phyloP scores from a whole-genome alignment of 495 filamentous ascomycete species.

The Tetracladium setigerum region DNA sequence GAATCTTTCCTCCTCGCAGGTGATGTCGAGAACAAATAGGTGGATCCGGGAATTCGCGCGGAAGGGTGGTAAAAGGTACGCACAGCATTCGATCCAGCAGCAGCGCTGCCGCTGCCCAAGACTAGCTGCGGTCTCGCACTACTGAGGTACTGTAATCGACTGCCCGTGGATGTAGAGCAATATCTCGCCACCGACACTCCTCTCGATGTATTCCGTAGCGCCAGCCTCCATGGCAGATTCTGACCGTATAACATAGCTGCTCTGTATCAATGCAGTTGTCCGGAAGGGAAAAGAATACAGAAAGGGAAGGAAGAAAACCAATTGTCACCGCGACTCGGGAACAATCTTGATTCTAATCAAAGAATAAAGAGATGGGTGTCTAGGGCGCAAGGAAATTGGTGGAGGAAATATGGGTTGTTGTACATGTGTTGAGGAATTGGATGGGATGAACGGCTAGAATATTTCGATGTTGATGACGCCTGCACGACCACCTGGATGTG shows the following conservation, averaged over 20 bases:
- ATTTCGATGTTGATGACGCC: too few species aligned
- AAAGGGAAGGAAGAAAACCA: too few species aligned
- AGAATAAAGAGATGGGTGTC: too few species aligned
- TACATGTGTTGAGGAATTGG: too few species aligned
- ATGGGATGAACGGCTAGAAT: too few species aligned
- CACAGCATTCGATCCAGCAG: conserved; percentile 4
- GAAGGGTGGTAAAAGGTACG: not conserved
- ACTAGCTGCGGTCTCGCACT: too few species aligned
- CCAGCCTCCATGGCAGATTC: conserved; percentile 40
- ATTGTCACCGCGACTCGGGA: too few species aligned
- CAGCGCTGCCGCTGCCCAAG: conserved; percentile 2
- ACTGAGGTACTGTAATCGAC: not conserved
- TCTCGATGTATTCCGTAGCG: conserved; percentile 26
- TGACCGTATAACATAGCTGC: conserved; percentile 42
- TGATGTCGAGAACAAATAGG: conserved; percentile 15
- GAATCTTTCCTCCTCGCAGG: conserved; percentile 19
- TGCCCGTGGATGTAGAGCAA: conserved; percentile 5
- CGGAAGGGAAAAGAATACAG: not conserved
- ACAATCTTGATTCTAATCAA: too few species aligned
- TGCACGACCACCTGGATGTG: not conserved
- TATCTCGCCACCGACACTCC: conserved; percentile 3
- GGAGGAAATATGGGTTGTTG: too few species aligned
- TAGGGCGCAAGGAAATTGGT: too few species aligned
- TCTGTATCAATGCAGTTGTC: conserved; percentile 2
- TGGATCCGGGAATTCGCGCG: too few species aligned